These are phyloP conservation scores for Cyberlindnera japonica DNA, from an alignment of 805 yeast species.

Conservation along the genomic window DNA sequence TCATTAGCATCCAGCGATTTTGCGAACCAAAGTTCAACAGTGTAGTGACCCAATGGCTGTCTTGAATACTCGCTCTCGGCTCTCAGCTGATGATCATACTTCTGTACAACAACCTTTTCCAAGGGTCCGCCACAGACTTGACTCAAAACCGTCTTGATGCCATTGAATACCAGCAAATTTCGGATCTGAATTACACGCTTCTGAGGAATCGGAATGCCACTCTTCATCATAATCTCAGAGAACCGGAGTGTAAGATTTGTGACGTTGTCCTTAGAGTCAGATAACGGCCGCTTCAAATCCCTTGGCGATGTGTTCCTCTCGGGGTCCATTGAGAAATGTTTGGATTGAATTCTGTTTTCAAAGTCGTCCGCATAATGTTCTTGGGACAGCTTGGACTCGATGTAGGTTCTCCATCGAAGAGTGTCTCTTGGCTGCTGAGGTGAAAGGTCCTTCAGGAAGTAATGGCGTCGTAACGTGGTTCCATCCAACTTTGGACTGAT, in stretches of 20 bases:
- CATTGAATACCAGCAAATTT: constrained; percentile 41
- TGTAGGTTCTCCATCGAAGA: background rate
- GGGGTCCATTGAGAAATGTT: background rate
- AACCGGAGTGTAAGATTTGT: background rate
- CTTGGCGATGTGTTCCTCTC: background rate
- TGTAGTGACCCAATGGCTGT: constrained; percentile 24
- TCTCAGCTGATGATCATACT: constrained; percentile 2
- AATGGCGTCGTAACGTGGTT: background rate
- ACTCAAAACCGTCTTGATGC: constrained; percentile 46
- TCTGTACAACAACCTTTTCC: constrained; percentile 42
- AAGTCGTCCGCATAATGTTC: background rate
- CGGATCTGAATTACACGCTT: constrained; percentile 35
- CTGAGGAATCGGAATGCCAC: background rate
- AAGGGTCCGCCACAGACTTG: constrained; percentile 70
- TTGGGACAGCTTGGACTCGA: background rate
- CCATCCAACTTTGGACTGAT: background rate
- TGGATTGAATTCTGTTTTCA: background rate
- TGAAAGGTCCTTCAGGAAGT: too few species aligned
- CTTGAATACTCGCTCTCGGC: constrained; percentile 1
- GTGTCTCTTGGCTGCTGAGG: background rate
- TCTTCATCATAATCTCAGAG: background rate
- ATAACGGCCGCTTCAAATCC: background rate
- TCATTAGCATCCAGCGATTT: constrained; percentile 48
- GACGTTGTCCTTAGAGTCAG: background rate
- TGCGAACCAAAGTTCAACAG: constrained; percentile 48